Conservation (phyloP, 2,329 filamentous ascomycete species). For the Fonsecaea erecta region DNA sequence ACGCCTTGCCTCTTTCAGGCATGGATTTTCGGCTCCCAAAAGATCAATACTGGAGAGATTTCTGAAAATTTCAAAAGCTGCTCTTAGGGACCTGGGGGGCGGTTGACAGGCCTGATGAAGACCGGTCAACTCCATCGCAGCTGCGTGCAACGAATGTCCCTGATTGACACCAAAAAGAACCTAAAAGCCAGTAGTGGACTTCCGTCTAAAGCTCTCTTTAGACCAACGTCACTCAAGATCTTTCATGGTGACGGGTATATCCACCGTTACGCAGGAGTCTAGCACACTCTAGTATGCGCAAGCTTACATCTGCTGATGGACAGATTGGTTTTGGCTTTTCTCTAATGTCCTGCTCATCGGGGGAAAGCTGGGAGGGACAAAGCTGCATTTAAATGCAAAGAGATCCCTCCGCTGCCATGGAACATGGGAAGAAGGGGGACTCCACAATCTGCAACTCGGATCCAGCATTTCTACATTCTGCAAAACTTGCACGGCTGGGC, state of each 20-base stretch:
- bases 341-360: not conserved
- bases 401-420: slow-evolving; percentile 25
- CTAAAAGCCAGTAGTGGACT: not conserved
- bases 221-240: not conserved
- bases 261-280: not conserved
- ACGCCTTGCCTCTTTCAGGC: slow-evolving; percentile 19
- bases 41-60: not conserved
- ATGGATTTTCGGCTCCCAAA: not conserved
- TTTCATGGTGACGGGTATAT: not conserved
- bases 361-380: slow-evolving; percentile 18
- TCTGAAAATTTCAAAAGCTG: not conserved
- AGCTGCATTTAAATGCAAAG: slow-evolving; percentile 38
- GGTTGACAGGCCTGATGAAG: not conserved
- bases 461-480: slow-evolving; percentile 13
- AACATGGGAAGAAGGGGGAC: not conserved
- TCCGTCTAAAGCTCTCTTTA: not conserved
- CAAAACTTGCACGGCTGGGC: slow-evolving; percentile 2
- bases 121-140: not conserved
- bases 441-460: slow-evolving; percentile 6
- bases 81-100: not conserved
- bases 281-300: not conserved
- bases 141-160: not conserved
- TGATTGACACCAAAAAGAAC: not conserved
- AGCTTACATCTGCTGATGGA: not conserved
- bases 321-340: not conserved